Evolutionary conservation across 495 filamentous ascomycete species (phyloP), one percentile per base, ranked within the genome.

Genomic region (Amphirosellinia nigrospora): DNA sequence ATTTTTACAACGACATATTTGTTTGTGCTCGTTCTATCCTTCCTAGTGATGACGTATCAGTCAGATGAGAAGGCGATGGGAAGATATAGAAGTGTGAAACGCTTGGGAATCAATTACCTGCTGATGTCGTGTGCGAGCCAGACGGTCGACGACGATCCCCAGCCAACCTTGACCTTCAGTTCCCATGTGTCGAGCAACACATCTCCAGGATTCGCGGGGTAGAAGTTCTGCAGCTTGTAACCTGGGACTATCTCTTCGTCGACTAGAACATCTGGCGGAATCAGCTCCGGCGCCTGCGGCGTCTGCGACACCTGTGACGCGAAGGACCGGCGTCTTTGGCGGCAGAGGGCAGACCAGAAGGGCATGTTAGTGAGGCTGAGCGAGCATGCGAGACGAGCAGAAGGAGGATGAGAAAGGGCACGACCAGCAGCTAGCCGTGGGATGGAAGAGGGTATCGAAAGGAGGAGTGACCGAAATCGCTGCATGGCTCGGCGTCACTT

Each of bases 91-190:
- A 48, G 53, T n/a, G 21, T 10, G 39, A 69, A 62, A 74, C 69
- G 50, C 72, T 62, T 46, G 82, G 55, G 19, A 38, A 36, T n/a
- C 55, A 38, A 58, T 58, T 38, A 58, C 53, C 75, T 82, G 78
- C 64, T 74, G 72, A 53, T 82, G 80, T 46, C 84, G 71, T 82
- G 80, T 84, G 72, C 82, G 77, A 45, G 81, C 83, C 64, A 83
- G 64, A 75, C 73, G 19, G 55, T 58, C 36, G 55, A 58, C 38
- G 30, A 38, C 32, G 71, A 77, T 16, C 82, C 82, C 78, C 78
- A 85, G 66, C 81, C 82, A 73, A 85, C 71, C 71, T 84, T 85
- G 50, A 79, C 74, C 39, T 82, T 30, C 61, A 71, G 75, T 75
- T 83, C 78, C 63, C 84, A 84, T 62, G 77, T 75, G 53, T 74